A percentile compares a stretch with the other conserved stretches of the same genome.
phyloP scores from a whole-genome alignment of 495 filamentous ascomycete species.

The Pyronema domesticum region DNA sequence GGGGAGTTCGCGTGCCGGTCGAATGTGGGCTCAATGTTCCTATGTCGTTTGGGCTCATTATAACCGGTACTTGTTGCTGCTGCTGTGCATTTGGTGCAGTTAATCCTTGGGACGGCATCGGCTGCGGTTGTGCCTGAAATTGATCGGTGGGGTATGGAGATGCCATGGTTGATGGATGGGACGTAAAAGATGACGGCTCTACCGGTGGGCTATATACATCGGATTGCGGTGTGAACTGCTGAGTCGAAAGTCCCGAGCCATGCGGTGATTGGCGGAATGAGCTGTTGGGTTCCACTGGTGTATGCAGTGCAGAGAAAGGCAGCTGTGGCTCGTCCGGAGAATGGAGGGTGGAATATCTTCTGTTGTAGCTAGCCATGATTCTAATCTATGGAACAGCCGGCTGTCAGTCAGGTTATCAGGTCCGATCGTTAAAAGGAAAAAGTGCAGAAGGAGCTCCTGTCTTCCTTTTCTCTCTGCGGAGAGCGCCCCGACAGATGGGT shows the following conservation, averaged over 20 bases:
- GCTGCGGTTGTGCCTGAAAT: not conserved
- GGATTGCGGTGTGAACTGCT: not conserved
- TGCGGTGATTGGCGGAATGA: not conserved
- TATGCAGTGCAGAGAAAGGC: not conserved
- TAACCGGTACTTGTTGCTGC: not conserved
- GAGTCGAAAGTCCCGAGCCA: not conserved
- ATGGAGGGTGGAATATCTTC: conserved; percentile 14
- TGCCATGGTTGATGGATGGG: not conserved
- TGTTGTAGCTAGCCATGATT: not conserved
- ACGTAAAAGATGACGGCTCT: not conserved
- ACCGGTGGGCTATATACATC: not conserved
- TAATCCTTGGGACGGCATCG: not conserved
- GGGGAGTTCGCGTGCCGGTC: not conserved
- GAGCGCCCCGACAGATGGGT: not conserved
- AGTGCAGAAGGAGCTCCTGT: not conserved
- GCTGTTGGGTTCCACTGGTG: not conserved
- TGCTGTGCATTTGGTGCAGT: not conserved
- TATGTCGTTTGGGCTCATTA: not conserved
- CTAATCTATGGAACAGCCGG: not conserved
- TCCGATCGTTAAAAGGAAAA: not conserved
- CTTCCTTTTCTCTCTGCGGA: not conserved
- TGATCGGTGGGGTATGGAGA: not conserved
- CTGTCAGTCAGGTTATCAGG: not conserved
- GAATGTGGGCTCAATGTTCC: not conserved
- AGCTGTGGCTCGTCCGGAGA: conserved; percentile 9